phyloP scores from a whole-genome alignment of 2,329 filamentous ascomycete genomes.

The Pyrenophora tritici-repentis region DNA sequence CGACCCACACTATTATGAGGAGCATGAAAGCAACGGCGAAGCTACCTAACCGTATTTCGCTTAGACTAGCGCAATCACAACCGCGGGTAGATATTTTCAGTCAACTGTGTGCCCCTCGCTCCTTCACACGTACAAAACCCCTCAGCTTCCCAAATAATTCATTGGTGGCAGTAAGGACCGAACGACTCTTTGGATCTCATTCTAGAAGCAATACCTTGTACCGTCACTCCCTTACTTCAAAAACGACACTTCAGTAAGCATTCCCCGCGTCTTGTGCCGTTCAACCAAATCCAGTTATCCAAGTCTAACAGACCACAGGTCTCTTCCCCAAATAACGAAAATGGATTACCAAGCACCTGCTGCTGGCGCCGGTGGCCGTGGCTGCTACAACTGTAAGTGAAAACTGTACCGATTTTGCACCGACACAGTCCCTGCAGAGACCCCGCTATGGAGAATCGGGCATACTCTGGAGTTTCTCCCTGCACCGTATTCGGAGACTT shows the following conservation, averaged over 20 bases:
- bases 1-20: conserved; percentile 11
- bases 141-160: conserved; percentile 16
- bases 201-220: conserved; percentile 20
- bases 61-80: conserved; percentile 22
- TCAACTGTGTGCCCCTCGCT: conserved; percentile 18
- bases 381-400: conserved; percentile 51
- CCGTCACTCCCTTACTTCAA: conserved; percentile 23
- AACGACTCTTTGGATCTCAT: conserved; percentile 13
- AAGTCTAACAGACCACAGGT: conserved; percentile 34
- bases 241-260: conserved; percentile 29
- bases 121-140: conserved; percentile 14
- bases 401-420: neutral
- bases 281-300: conserved; percentile 13
- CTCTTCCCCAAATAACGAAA: conserved; percentile 24
- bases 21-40: conserved; percentile 3
- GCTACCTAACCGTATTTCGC: conserved; percentile 17
- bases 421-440: conserved; percentile 3
- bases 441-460: conserved; percentile 1
- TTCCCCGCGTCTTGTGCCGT: conserved; percentile 6
- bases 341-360: conserved; percentile 47
- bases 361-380: conserved; percentile 45
- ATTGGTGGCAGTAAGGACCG: conserved; percentile 20
- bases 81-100: conserved; percentile 19
- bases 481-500: neutral
- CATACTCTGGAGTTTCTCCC: neutral